phyloP scores from a whole-genome alignment of 805 yeast genomes.

The Lipomyces chichibuensis region DNA sequence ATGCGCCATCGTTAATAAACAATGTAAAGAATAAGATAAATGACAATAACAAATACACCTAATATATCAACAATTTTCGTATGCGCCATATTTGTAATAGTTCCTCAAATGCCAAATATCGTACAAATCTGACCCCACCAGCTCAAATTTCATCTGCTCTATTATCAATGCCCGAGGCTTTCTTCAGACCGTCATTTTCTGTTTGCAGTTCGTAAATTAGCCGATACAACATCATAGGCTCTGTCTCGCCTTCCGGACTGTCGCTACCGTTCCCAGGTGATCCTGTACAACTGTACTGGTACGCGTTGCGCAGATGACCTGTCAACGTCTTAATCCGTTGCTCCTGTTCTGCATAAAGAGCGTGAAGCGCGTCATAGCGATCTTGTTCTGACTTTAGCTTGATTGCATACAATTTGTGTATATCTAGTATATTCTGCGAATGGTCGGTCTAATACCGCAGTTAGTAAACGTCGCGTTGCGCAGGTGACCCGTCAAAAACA shows the following conservation, averaged over 20 bases:
- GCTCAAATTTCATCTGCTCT: neutral
- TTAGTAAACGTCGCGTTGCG: neutral
- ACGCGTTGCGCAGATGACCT: constrained; percentile 19
- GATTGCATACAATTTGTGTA: constrained; percentile 21
- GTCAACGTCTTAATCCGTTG: constrained; percentile 20
- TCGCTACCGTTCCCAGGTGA: constrained; percentile 1
- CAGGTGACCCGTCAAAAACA: too few species aligned
- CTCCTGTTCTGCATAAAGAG: constrained; percentile 17
- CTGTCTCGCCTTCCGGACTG: neutral
- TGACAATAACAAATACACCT: neutral
- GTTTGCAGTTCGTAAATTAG: constrained; percentile 17
- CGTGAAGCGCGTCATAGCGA: constrained; percentile 16
- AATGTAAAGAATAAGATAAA: neutral
- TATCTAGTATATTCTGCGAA: constrained; percentile 10
- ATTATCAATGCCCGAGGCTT: constrained; percentile 5
- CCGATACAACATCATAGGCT: constrained; percentile 3
- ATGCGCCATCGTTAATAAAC: neutral
- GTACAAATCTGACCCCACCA: neutral
- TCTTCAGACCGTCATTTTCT: constrained; percentile 23
- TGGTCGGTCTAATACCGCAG: neutral
- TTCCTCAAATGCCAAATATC: neutral
- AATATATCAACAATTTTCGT: neutral
- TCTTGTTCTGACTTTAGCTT: constrained; percentile 21
- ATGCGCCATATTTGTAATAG: neutral
- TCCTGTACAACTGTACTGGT: constrained; percentile 4